These are phyloP conservation scores for Oenanthe sinensis DNA, from an alignment of 129 eudicot genomes.

Conservation along the genomic window DNA sequence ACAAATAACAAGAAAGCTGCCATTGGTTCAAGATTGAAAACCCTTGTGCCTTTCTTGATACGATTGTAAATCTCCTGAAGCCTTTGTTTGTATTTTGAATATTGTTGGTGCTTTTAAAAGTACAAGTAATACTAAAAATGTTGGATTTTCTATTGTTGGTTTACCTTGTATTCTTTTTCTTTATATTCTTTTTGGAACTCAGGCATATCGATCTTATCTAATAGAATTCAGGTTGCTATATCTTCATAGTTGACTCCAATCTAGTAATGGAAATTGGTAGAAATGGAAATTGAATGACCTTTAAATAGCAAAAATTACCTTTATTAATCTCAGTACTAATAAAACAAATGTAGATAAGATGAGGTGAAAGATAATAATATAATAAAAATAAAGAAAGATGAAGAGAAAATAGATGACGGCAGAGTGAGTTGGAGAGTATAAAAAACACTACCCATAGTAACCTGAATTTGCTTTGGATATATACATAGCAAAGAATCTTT, in stretches of 20 bases:
- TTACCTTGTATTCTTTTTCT: not conserved
- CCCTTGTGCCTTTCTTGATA: conserved; percentile 1
- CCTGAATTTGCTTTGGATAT: not conserved
- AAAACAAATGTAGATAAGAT: not conserved
- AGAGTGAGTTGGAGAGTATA: not conserved
- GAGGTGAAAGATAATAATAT: not conserved
- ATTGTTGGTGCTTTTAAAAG: not conserved
- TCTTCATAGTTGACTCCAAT: too few species aligned
- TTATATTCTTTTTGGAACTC: not conserved
- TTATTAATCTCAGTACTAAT: too few species aligned
- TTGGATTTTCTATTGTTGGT: not conserved
- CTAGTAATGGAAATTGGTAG: too few species aligned
- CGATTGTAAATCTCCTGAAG: not conserved
- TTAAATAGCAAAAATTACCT: too few species aligned
- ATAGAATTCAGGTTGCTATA: not conserved
- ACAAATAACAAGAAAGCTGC: not conserved
- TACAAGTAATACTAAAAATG: not conserved
- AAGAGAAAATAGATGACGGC: not conserved
- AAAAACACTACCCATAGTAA: not conserved
- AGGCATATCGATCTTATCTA: not conserved
- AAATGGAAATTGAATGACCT: too few species aligned
- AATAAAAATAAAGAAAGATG: not conserved
- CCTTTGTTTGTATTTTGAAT: not conserved
- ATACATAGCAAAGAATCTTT: not conserved
- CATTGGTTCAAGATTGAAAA: not conserved